These are phyloP conservation scores for Aspergillus awamori DNA, from an alignment of 2,329 filamentous ascomycete species.

Conservation along the genomic window DNA sequence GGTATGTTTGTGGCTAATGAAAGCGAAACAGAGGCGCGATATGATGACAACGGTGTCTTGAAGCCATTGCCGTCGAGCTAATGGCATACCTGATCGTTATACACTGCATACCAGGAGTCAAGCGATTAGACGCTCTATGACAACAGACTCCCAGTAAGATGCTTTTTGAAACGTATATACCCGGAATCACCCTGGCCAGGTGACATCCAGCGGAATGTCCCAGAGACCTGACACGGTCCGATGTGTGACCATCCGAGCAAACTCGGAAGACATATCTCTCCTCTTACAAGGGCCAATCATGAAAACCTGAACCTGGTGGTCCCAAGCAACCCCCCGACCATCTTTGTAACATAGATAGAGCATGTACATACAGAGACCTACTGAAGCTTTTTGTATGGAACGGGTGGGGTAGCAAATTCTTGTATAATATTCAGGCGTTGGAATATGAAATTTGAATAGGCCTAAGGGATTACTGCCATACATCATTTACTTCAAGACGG, in stretches of 20 bases:
- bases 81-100: background rate
- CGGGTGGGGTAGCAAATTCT: background rate
- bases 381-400: background rate
- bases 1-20: constrained; percentile 32
- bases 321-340: background rate
- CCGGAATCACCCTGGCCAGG: background rate
- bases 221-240: background rate
- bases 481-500: background rate
- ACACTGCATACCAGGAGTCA: background rate
- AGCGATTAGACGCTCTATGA: background rate
- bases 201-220: background rate
- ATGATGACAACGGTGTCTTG: constrained; percentile 77
- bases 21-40: constrained; percentile 69
- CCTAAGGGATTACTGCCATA: too few species aligned
- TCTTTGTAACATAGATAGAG: constrained; percentile 12
- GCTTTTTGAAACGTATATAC: background rate
- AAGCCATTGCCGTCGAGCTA: constrained; percentile 53
- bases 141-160: background rate
- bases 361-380: constrained; percentile 8
- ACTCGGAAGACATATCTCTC: background rate
- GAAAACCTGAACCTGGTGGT: background rate
- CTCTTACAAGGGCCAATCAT: background rate
- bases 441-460: too few species aligned
- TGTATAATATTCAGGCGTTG: background rate
- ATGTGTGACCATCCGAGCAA: background rate